phyloP scores from a whole-genome alignment of 805 yeast genomes.

The Cyberlindnera euphorbiae region DNA sequence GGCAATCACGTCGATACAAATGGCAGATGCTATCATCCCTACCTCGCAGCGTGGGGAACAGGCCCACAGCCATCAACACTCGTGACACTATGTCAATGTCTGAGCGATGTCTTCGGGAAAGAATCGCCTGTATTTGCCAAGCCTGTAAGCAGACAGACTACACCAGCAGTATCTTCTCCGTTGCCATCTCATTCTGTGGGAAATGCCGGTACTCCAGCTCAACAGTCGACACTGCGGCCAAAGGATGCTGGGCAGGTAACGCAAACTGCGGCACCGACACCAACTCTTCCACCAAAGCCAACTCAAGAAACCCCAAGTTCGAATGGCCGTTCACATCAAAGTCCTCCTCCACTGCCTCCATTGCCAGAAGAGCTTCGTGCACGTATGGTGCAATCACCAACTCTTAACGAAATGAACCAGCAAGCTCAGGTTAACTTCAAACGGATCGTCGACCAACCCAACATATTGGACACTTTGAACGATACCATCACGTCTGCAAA shows the following conservation, averaged over 20 bases:
- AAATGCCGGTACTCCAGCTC: no score
- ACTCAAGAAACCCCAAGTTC: slow-evolving; percentile 12
- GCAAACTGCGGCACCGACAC: slow-evolving; percentile 3
- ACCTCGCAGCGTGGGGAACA: slow-evolving; percentile 43
- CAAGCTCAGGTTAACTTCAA: slow-evolving; percentile 5
- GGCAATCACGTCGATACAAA: slow-evolving; percentile 64
- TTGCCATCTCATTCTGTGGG: no score
- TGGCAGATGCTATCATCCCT: slow-evolving; percentile 71
- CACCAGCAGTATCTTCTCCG: no score
- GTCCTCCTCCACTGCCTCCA: slow-evolving; percentile 34
- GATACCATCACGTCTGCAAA: slow-evolving; percentile 1
- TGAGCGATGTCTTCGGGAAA: slow-evolving; percentile 33
- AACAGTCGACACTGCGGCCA: slow-evolving; percentile 33
- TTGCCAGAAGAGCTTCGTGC: slow-evolving; percentile 30
- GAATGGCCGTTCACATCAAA: not conserved
- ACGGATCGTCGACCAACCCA: slow-evolving; percentile 18
- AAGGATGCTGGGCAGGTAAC: slow-evolving; percentile 18
- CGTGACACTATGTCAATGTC: slow-evolving; percentile 26
- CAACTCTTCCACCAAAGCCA: slow-evolving; percentile 10
- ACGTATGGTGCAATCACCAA: slow-evolving; percentile 16
- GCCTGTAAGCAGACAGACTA: slow-evolving; percentile 17
- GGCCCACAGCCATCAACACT: slow-evolving; percentile 47
- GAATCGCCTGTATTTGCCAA: slow-evolving; percentile 43
- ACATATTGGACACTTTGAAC: slow-evolving; percentile 19
- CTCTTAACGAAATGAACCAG: slow-evolving; percentile 12